Percentiles rank a stretch among this genome's conserved stretches.
These are phyloP conservation scores for Hawksworthiomyces lignivorus DNA, from an alignment of 2,329 filamentous ascomycete species.

Conservation along the genomic window DNA sequence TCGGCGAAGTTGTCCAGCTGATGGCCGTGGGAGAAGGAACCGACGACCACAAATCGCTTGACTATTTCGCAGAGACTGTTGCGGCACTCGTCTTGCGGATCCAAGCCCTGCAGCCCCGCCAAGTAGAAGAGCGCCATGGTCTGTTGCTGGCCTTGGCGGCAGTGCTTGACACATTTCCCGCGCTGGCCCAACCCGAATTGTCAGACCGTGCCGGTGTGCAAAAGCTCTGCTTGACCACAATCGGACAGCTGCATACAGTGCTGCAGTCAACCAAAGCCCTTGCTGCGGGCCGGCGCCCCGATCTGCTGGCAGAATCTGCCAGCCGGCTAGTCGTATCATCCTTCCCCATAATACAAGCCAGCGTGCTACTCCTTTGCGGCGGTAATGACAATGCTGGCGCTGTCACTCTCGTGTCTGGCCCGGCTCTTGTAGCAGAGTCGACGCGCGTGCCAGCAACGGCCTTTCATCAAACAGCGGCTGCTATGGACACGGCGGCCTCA, in stretches of 20 bases:
- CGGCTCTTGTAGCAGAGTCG: constrained; percentile 12
- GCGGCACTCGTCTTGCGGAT: constrained; percentile 38
- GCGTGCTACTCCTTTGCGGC: constrained; percentile 14
- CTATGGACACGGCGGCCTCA: too few relatives aligned
- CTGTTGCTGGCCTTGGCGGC: constrained; percentile 55
- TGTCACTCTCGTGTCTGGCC: constrained; percentile 21
- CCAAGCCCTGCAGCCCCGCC: constrained; percentile 40
- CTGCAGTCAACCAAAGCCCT: constrained; percentile 31
- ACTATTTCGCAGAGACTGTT: constrained; percentile 25
- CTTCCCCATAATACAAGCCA: constrained; percentile 39
- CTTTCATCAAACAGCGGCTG: constrained; percentile 2
- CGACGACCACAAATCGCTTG: constrained; percentile 3
- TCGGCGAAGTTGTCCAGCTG: constrained; percentile 50
- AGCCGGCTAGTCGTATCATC: constrained; percentile 50
- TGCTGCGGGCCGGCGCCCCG: constrained; percentile 49
- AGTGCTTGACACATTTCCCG: constrained; percentile 42
- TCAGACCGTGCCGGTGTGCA: not conserved
- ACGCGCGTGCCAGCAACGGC: not conserved
- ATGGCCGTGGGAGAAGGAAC: constrained; percentile 7
- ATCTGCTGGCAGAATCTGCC: constrained; percentile 56
- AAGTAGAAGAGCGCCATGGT: constrained; percentile 65
- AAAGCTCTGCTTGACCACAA: not conserved
- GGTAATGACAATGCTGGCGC: too few relatives aligned
- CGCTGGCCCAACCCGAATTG: constrained; percentile 14
- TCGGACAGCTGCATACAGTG: constrained; percentile 23